Evolutionary conservation across 352 stramenopile genomes (phyloP).

Genomic region (Globisporangium polare): DNA sequence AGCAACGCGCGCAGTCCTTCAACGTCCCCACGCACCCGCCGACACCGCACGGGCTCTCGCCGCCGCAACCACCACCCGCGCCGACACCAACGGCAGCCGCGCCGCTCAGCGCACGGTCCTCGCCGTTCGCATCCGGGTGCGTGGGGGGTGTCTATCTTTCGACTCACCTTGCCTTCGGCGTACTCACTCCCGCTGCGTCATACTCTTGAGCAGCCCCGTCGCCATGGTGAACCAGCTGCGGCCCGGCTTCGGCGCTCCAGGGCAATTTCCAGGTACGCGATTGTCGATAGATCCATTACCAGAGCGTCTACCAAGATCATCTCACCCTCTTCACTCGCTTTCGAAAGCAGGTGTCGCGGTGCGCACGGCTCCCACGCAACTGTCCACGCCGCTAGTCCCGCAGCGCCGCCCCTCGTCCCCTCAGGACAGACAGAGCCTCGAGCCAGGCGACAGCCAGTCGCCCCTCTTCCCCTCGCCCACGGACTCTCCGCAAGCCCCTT

Average conservation of each 20-base stretch:
- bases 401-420: conserved; percentile 30
- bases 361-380: conserved; percentile 43
- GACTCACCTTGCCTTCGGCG: background rate
- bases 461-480: conserved; percentile 3
- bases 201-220: conserved; percentile 17
- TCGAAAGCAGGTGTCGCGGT: conserved; percentile 35
- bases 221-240: conserved; percentile 30
- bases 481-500: conserved; percentile 12
- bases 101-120: conserved; percentile 12
- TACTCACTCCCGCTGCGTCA: background rate
- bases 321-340: background rate
- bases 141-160: background rate
- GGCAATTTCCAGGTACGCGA: conserved; percentile 22
- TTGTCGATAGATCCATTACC: background rate
- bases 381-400: conserved; percentile 53
- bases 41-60: background rate
- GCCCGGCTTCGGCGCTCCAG: conserved; percentile 15
- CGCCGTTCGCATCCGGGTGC: conserved; percentile 10
- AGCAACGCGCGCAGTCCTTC: conserved; percentile 3
- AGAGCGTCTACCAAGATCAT: background rate
- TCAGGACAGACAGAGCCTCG: conserved; percentile 10
- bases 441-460: conserved; percentile 10
- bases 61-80: background rate
- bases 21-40: background rate
- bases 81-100: background rate